A percentile compares a stretch with the other conserved stretches of the same genome.
phyloP scores from a whole-genome alignment of 73 alveolate genomes.

The Tetrahymena malaccensis region DNA sequence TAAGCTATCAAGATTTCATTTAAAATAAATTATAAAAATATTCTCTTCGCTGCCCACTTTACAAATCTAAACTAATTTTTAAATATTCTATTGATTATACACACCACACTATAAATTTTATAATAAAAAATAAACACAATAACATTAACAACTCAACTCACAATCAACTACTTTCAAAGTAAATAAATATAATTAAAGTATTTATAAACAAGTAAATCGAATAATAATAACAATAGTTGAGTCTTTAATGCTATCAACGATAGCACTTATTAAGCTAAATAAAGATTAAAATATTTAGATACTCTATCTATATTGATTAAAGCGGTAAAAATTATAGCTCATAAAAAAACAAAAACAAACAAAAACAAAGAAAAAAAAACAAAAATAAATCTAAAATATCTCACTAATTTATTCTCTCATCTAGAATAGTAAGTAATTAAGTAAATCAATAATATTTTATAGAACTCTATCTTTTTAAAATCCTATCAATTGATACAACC shows the following conservation, averaged over 20 bases:
- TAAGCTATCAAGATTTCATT: too few species aligned
- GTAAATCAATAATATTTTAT: not conserved
- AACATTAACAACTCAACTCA: not conserved
- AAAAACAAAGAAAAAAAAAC: not conserved
- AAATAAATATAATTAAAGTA: too few species aligned
- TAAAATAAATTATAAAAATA: too few species aligned
- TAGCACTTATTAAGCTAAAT: not conserved
- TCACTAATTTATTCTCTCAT: not conserved
- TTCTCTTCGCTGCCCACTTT: not conserved
- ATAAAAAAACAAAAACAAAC: not conserved
- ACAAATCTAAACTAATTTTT: not conserved
- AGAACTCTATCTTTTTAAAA: not conserved
- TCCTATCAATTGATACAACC: too few species aligned
- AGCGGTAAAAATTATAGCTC: not conserved
- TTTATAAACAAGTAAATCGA: too few species aligned
- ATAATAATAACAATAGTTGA: not conserved
- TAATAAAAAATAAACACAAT: too few species aligned
- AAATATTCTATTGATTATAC: not conserved
- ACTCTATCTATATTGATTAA: not conserved
- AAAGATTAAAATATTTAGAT: not conserved
- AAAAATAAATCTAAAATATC: not conserved
- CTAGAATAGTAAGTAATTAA: not conserved
- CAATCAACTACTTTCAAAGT: not conserved
- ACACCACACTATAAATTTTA: not conserved
- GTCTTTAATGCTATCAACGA: not conserved